Evolutionary conservation across 495 filamentous ascomycete species (phyloP), one percentile per base, ranked within the genome.

Genomic region (Cercophora samala): DNA sequence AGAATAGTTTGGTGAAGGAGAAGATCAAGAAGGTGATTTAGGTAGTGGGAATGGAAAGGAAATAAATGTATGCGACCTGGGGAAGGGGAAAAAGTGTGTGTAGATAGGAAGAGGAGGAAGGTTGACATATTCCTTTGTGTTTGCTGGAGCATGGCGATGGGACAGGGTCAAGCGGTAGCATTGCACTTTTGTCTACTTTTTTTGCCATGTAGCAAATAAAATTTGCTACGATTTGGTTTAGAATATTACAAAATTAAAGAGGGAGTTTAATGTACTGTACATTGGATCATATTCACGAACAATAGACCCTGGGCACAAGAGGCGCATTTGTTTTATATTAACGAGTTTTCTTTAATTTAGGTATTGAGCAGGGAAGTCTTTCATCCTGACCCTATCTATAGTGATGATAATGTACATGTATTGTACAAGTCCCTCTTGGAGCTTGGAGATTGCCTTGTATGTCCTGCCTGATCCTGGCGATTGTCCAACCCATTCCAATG

Each of bases 1-100:
- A 19, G 22, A 24, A 19, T 19, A 85, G 88, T n/a, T 81, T 77
- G 74, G 37, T 56, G 26, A 58, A 32, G 54, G 15, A 23, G 19
- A 53, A n/a, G 61, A 19, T 11, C 53, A 66, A 59, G 64, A 24
- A 60, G 58, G n/a, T 13, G 23, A 60, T 60, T 46, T 23, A 52
- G 58, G 60, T 9, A 24, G 64, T 0, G 29, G 15, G 24, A 13
- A 32, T 4, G 8, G 13, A 26, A 59, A 21, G n/a, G 9, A 23
- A 29, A n/a, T n/a, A 62, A 37, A 68, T 13, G 26, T 46, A 17
- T 11, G n/a, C n/a, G n/a, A n/a, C n/a, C 42, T 1, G n/a, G 53
- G 53, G 53, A 56, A 56, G 22, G 53, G 4, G 18, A 22, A 23
- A 54, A 4, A 21, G 8, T 32, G 37, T 46, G 37, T 18, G 51